A percentile compares a stretch with the other conserved stretches of the same genome.
These are phyloP conservation scores for Leccinum variicolor DNA, from an alignment of 768 basidiomycete genomes.

Conservation along the genomic window DNA sequence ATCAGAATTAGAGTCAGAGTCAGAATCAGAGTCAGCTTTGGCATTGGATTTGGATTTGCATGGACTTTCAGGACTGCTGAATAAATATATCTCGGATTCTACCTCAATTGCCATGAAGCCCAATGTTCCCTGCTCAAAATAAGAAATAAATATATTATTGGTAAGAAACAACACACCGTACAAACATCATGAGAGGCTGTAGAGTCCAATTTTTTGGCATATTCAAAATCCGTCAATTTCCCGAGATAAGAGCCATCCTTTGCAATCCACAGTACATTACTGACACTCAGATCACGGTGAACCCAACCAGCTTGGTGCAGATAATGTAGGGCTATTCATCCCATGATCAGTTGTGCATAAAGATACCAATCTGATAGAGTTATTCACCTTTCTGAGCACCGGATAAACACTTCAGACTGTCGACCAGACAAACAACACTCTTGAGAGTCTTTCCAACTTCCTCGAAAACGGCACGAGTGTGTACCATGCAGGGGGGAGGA, in stretches of 20 bases:
- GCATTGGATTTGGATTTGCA: no score
- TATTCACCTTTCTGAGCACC: not conserved
- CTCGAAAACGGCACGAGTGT: not conserved
- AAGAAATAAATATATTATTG: no score
- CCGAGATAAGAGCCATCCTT: not conserved
- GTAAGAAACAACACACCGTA: not conserved
- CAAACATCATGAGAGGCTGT: not conserved
- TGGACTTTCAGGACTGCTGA: no score
- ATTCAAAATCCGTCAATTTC: conserved; percentile 13
- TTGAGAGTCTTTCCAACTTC: not conserved
- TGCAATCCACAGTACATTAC: not conserved
- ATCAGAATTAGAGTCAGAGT: no score
- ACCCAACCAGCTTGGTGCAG: conserved; percentile 1
- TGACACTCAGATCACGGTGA: conserved; percentile 3
- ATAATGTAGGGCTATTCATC: not conserved
- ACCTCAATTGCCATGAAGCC: no score
- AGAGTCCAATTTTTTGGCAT: not conserved
- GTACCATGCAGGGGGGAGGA: not conserved
- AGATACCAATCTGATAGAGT: not conserved
- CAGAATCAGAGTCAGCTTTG: no score
- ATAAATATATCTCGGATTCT: no score
- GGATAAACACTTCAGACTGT: not conserved
- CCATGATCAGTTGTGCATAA: not conserved
- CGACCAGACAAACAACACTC: not conserved
- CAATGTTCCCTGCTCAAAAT: no score